Evolutionary conservation across 495 filamentous ascomycete species (phyloP).

Genomic region (Xylaria venustula): DNA sequence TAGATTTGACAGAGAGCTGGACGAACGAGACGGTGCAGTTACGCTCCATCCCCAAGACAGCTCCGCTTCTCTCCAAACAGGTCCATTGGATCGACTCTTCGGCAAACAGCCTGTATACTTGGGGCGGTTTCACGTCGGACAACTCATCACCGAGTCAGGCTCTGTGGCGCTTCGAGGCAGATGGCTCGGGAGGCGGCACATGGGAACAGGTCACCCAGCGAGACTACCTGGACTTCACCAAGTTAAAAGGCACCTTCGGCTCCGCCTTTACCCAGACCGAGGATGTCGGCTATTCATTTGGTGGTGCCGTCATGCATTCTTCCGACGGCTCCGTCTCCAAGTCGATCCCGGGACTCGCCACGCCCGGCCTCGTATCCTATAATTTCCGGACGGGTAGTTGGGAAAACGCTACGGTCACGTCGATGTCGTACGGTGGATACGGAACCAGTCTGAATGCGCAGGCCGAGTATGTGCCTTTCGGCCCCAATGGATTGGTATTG

Average conservation of each 20-base stretch:
- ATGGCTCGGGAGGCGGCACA: constrained; percentile 33
- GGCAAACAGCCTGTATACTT: constrained; percentile 31
- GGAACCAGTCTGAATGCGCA: constrained; percentile 30
- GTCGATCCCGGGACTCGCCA: constrained; percentile 20
- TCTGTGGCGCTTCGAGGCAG: constrained; percentile 35
- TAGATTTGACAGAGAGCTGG: constrained; percentile 38
- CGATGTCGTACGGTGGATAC: constrained; percentile 20
- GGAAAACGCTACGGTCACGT: constrained; percentile 31
- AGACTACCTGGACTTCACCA: constrained; percentile 23
- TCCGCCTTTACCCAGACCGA: constrained; percentile 20
- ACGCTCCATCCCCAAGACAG: constrained; percentile 25
- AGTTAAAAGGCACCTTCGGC: constrained; percentile 17
- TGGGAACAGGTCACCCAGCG: constrained; percentile 32
- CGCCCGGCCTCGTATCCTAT: constrained; percentile 32
- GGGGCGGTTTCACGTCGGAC: constrained; percentile 29
- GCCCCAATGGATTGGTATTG: constrained; percentile 33
- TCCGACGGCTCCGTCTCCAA: constrained; percentile 26
- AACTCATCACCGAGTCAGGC: constrained; percentile 16
- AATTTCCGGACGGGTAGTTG: constrained; percentile 33
- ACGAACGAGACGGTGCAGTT: constrained; percentile 26
- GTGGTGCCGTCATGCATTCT: constrained; percentile 25
- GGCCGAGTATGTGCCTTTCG: constrained; percentile 36
- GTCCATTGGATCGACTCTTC: constrained; percentile 28
- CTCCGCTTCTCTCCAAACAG: constrained; percentile 22
- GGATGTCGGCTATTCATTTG: constrained; percentile 26